Evolutionary conservation across 257 asterid genomes (phyloP), one percentile per base, ranked within the genome.

Genomic region (Agastache rugosa): DNA sequence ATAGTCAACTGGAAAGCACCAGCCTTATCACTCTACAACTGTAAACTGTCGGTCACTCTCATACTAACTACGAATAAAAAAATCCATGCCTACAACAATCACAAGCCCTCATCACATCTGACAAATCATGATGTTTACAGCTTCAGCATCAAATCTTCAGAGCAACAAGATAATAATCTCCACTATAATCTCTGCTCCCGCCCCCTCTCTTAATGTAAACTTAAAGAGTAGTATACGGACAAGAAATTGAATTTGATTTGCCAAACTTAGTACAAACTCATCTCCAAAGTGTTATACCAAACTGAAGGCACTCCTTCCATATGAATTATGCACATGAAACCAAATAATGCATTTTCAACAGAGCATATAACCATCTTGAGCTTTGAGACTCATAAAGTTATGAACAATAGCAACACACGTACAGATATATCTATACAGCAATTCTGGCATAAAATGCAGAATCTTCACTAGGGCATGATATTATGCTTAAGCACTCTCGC

Each of bases 391-490:
- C 70, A 17, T 53, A 25, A 14, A 23, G 29, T 41, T 27, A 63
- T 12, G 56, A 14, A 48, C 35, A 17, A 39, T 10, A 45, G 20
- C 47, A 39, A 25, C 22, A 41, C 12, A 35, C 19, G 29, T 63
- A 63, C 27, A 79, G 37, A 39, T 62, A 37, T 44, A 23, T 19
- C 12, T 39, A 54, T 42, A 41, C 11, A 23, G 47, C 61, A 51
- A 39, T 29, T 68, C 25, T 19, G 25, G 65, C 9, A 29, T 41
- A 45, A 8, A 37, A 11, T 48, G 16, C 31, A 55, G 14, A 73
- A 51, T 41, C 51, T 39, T 23, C 54, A 62, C 42, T 62, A 59
- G 22, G 67, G 63, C 67, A 61, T 6, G 65, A 60, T 64, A 23
- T 59, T 19, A 31, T 12, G 42, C 11, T 37, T 31, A 12, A 72